A percentile compares a stretch with the other conserved stretches of the same genome.
These are phyloP conservation scores for Candida sonorensis DNA, from an alignment of 805 yeast species.

Conservation along the genomic window DNA sequence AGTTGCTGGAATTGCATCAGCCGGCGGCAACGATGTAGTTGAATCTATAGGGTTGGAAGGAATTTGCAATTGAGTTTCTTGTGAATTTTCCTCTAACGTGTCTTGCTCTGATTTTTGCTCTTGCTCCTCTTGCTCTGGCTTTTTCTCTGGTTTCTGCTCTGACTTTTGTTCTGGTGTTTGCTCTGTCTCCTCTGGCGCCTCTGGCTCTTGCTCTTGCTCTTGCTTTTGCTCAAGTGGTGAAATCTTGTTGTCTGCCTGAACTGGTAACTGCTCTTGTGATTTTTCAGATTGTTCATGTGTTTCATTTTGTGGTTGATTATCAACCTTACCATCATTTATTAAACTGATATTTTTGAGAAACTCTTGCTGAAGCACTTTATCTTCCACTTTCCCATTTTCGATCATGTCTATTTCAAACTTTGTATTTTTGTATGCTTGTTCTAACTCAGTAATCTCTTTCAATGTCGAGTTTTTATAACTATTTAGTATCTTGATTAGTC, in stretches of 20 bases:
- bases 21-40: too few species aligned
- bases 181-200: neutral
- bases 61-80: too few species aligned
- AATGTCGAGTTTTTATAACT: conserved; percentile 27
- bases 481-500: conserved; percentile 27
- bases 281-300: neutral
- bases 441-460: conserved; percentile 32
- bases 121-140: neutral
- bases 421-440: conserved; percentile 28
- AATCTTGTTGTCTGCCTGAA: neutral
- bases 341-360: conserved; percentile 9
- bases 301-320: neutral
- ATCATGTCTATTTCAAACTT: conserved; percentile 34
- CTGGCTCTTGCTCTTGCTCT: neutral
- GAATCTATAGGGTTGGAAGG: too few species aligned
- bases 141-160: too few species aligned
- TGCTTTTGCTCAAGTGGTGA: neutral
- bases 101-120: too few species aligned
- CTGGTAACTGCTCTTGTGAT: neutral
- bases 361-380: conserved; percentile 24
- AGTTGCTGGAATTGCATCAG: too few species aligned
- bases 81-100: too few species aligned
- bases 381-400: conserved; percentile 35
- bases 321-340: neutral
- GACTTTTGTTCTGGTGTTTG: too few species aligned